Base-by-base conservation (phyloP, 495 filamentous ascomycete genomes). In the Penicillium coffeae region DNA sequence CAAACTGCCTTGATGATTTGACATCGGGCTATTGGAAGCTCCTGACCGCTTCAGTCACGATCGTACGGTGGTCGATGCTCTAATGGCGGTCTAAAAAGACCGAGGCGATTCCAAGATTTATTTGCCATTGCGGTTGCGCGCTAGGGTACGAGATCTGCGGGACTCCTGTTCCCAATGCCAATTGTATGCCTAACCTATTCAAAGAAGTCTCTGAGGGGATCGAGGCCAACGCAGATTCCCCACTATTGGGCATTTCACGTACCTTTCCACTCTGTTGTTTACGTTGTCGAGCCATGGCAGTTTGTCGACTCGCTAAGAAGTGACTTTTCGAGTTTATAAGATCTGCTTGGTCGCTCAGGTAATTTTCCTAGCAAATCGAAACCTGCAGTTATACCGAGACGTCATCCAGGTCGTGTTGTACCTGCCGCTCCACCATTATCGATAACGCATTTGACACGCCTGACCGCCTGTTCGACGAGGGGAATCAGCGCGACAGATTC, bases 391-490 rank as follows among this genome's bases (percentile, higher is more conserved):
- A 19, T 48, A 55, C 48, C 35, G 12, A 33, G 21, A 36, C 50
- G 41, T 53, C 50, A 53, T 40, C 27, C 21, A 25, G 53, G 44
- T 49, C 48, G 43, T 21, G 34, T n/a, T 19, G n/a, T 22, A 41
- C 40, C 38, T 3, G 18, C 15, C 3, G 9, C n/a, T 46, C 15
- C 38, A 43, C 46, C 18, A 3, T 20, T 51, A 51, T 49, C 52
- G 49, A 56, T 56, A 51, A 56, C 38, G 21, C 32, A 27, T 40
- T 49, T 27, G 30, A 30, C 4, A 30, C 25, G 25, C 30, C 34
- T 63, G 56, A 63, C 59, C 59, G 59, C 59, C 59, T 60, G 51
- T 59, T 59, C 44, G 42, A 30, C 4, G 5, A 10, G 10, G 25
- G 25, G 25, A 10, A 30, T 5, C 10, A 30, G 25, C 25, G 25